Evolutionary conservation across 1,284 basidiomycete species (phyloP).

Genomic region (Cryptococcus sp.): DNA sequence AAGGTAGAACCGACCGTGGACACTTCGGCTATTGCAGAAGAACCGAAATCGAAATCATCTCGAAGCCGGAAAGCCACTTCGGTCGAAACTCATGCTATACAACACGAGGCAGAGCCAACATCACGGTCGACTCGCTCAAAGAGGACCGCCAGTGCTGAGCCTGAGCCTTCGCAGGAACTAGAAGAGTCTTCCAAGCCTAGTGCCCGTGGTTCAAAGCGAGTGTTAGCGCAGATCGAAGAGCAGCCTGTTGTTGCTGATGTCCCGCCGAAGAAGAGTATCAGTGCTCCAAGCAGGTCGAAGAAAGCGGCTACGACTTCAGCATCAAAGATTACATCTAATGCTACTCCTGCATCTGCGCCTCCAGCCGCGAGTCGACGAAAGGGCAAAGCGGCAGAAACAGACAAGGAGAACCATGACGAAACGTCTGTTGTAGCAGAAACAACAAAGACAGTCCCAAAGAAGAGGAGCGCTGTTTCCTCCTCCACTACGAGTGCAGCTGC

Average conservation of each 20-base stretch:
- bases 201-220: conserved; percentile 12
- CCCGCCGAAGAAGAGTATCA: conserved; percentile 4
- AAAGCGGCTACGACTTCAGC: conserved; percentile 2
- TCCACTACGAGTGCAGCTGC: too few species aligned
- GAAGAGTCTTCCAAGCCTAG: not conserved
- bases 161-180: not conserved
- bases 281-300: conserved; percentile 2
- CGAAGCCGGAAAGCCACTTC: not conserved
- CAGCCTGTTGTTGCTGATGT: conserved; percentile 3
- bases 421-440: conserved; percentile 1
- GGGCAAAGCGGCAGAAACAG: conserved; percentile 3
- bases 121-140: not conserved
- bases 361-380: not conserved
- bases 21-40: not conserved
- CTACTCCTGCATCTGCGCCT: too few species aligned
- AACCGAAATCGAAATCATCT: not conserved
- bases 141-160: conserved; percentile 4
- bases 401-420: conserved; percentile 19
- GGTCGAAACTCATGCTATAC: not conserved
- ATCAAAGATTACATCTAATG: not conserved
- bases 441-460: conserved; percentile 6
- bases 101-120: not conserved
- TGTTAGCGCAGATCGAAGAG: conserved; percentile 16
- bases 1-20: not conserved
- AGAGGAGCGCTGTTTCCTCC: not conserved